These are phyloP conservation scores for Pseudogymnoascus sp. DNA, from an alignment of 2,329 filamentous ascomycete species.

Conservation along the genomic window DNA sequence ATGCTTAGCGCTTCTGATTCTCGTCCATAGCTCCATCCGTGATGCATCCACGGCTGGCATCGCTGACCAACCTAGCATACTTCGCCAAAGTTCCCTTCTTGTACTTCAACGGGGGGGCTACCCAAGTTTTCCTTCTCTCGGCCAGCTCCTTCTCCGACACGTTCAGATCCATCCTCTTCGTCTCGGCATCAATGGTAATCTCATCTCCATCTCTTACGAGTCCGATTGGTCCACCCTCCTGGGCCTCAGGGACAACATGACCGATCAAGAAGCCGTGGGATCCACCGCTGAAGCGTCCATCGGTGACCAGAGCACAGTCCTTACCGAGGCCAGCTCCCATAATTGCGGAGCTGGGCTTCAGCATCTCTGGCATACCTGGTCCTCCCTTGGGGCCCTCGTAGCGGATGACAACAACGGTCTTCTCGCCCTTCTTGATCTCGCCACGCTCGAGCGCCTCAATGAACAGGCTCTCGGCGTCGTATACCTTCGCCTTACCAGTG, in stretches of 20 bases:
- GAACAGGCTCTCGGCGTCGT: constrained; percentile 62
- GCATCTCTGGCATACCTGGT: constrained; percentile 67
- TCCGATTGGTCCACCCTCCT: constrained; percentile 51
- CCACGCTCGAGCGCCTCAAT: constrained; percentile 57
- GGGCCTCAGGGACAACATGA: constrained; percentile 54
- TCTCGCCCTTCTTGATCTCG: constrained; percentile 66
- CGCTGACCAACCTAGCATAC: constrained; percentile 45
- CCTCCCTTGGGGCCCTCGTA: constrained; percentile 68
- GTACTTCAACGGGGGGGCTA: constrained; percentile 48
- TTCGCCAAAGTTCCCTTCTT: constrained; percentile 51
- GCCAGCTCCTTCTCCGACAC: constrained; percentile 43
- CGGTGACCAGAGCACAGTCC: constrained; percentile 64
- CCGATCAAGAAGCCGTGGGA: constrained; percentile 55
- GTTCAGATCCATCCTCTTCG: constrained; percentile 43
- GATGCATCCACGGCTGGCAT: constrained; percentile 52
- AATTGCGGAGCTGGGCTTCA: constrained; percentile 63
- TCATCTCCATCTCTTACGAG: constrained; percentile 50
- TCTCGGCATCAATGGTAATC: constrained; percentile 53
- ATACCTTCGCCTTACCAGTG: constrained; percentile 61
- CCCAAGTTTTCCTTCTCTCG: constrained; percentile 42
- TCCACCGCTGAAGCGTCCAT: constrained; percentile 55
- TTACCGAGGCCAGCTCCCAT: constrained; percentile 66
- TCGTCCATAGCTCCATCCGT: constrained; percentile 36
- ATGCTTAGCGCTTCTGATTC: background rate
- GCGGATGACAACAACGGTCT: constrained; percentile 68